These are phyloP conservation scores for Phycomyces nitens DNA, from an alignment of 192 early-diverging fungal genomes.

Conservation along the genomic window DNA sequence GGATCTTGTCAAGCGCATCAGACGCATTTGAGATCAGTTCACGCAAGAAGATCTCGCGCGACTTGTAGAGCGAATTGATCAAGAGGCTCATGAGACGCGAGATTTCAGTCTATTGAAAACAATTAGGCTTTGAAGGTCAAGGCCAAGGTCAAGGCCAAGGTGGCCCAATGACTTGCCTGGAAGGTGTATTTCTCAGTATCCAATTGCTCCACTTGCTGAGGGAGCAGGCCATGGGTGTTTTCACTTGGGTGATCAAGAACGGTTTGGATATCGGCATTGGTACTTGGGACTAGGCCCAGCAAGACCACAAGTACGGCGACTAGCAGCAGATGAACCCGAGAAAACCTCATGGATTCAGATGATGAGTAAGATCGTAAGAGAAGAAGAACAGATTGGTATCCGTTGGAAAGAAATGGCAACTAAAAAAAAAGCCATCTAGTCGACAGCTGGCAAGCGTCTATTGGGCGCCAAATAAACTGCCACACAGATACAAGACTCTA, in stretches of 20 bases:
- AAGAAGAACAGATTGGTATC: too few species aligned
- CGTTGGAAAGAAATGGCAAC: background rate
- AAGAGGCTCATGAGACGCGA: slow-evolving; percentile 90
- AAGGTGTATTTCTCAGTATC: slow-evolving; percentile 33
- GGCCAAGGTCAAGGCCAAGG: too few species aligned
- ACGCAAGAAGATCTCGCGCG: slow-evolving; percentile 92
- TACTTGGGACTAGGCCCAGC: background rate
- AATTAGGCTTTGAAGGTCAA: too few species aligned
- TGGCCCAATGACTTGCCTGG: slow-evolving; percentile 22
- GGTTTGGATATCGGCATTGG: slow-evolving; percentile 6
- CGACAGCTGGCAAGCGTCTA: background rate
- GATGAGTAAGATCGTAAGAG: background rate
- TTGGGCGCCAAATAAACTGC: background rate
- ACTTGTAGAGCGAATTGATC: slow-evolving; percentile 96
- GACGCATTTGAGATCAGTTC: slow-evolving; percentile 96
- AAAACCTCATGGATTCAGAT: slow-evolving; percentile 6
- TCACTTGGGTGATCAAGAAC: background rate
- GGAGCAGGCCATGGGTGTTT: slow-evolving; percentile 8
- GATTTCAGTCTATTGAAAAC: slow-evolving; percentile 74
- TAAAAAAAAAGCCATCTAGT: background rate
- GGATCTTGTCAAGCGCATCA: slow-evolving; percentile 94
- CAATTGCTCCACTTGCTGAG: slow-evolving; percentile 20
- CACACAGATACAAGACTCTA: too few species aligned
- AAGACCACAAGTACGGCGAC: slow-evolving; percentile 1
- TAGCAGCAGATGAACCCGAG: slow-evolving; percentile 1